phyloP scores from a whole-genome alignment of 257 asterid species.

The Gentiana dahurica region DNA sequence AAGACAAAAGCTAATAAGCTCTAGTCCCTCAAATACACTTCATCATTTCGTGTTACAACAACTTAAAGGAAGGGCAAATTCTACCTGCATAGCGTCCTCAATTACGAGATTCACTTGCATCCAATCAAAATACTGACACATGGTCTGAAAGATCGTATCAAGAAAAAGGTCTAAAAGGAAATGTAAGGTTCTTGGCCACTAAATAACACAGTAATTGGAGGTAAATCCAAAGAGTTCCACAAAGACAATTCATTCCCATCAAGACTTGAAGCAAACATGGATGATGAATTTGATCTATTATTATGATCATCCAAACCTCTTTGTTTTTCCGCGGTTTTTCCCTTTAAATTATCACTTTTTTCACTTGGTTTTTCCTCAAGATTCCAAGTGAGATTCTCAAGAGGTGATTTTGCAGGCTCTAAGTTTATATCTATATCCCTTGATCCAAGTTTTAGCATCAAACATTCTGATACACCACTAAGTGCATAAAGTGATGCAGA shows the following conservation, averaged over 20 bases:
- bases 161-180: not conserved
- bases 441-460: constrained; percentile 8
- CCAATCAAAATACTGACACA: too few relatives aligned
- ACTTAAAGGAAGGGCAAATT: too few relatives aligned
- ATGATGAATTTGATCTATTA: not conserved
- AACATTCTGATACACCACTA: constrained; percentile 12
- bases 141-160: too few relatives aligned
- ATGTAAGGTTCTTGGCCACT: constrained; percentile 4
- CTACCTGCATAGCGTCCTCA: too few relatives aligned
- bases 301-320: not conserved
- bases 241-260: constrained; percentile 27
- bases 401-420: constrained; percentile 5
- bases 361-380: constrained; percentile 1
- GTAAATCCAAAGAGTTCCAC: constrained; percentile 38
- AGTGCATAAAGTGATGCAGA: constrained; percentile 15
- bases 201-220: constrained; percentile 23
- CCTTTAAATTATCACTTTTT: not conserved
- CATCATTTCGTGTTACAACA: too few relatives aligned
- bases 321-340: constrained; percentile 1
- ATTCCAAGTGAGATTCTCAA: not conserved
- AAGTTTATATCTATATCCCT: not conserved
- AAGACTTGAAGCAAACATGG: constrained; percentile 12
- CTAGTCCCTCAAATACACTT: too few relatives aligned
- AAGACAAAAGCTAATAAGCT: too few relatives aligned
- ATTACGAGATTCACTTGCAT: too few relatives aligned